Evolutionary conservation across 495 filamentous ascomycete species (phyloP), one percentile per base, ranked within the genome.

Genomic region (Penicillium turbatum): DNA sequence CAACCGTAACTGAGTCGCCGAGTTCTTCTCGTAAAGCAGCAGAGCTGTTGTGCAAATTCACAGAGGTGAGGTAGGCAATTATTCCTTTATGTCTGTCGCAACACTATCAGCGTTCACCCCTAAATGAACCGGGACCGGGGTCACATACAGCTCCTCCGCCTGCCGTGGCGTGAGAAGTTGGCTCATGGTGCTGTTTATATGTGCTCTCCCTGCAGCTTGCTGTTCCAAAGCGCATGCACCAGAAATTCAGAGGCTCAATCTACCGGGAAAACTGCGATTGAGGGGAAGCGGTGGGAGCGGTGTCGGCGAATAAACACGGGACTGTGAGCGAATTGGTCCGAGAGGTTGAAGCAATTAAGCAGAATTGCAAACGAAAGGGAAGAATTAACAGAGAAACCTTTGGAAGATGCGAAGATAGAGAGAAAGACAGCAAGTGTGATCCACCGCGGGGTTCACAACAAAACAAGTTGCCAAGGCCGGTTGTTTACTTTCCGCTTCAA

Each of bases 91-190:
- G 89, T 64, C 91, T 96, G 75, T 55, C 56, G 42, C 17, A 48
- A 48, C 38, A 52, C 21, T 31, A 15, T 62, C 48, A 45, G 56
- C 19, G 24, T 30, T 60, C 38, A 61, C 51, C 42, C 35, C 27
- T 34, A 41, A 27, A 50, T 36, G 37, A 21, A 12, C 35, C 31
- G 34, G 35, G 15, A 49, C 35, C 24, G 27, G 24, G 4, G 60
- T 55, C 46, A 76, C 83, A 67, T 81, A 92, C 89, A 92, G 86
- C 82, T 95, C 89, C 56, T 95, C 89, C 56, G 89, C 88, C 78
- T 95, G 89, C 59, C 88, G 82, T 48, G 74, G 72, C 40, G 88
- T 90, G 69, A 93, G 77, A 70, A 92, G 75, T 62, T 86, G 82
- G 74, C 82, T 83, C 89, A 92, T 92, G 53, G 42, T 54, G 56